Evolutionary conservation across 2,329 filamentous ascomycete species (phyloP).

Genomic region (Microdochium trichocladiopsis): DNA sequence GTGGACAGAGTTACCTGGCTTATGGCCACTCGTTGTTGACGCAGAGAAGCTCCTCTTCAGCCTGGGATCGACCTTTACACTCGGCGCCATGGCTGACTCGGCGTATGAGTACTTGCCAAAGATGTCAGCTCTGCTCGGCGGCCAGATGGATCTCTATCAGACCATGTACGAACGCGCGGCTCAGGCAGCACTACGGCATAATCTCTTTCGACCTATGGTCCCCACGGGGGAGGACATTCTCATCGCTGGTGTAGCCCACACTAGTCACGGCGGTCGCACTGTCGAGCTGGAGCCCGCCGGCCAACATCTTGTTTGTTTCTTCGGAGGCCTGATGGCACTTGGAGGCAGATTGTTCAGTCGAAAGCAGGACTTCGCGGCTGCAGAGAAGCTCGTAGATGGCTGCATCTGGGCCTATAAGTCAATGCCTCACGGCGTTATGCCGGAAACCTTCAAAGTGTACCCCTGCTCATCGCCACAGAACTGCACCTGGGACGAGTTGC

Average conservation of each 20-base stretch:
- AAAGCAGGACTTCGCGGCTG: conserved; percentile 46
- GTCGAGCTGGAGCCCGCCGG: conserved; percentile 20
- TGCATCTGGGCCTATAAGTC: conserved; percentile 56
- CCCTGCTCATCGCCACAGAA: conserved; percentile 26
- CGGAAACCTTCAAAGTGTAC: conserved; percentile 49
- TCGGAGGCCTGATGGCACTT: conserved; percentile 63
- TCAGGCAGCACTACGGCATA: conserved; percentile 48
- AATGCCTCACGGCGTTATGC: conserved; percentile 52
- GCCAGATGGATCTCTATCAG: conserved; percentile 31
- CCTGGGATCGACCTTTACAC: conserved; percentile 22
- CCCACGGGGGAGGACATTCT: conserved; percentile 51
- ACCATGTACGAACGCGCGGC: conserved; percentile 37
- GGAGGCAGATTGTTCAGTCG: conserved; percentile 54
- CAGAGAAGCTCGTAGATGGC: conserved; percentile 51
- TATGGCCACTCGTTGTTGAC: conserved; percentile 65
- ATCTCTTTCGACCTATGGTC: conserved; percentile 62
- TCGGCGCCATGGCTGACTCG: conserved; percentile 29
- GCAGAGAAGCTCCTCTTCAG: conserved; percentile 42
- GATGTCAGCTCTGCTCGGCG: conserved; percentile 59
- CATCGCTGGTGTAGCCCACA: conserved; percentile 45
- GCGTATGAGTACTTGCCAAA: conserved; percentile 54
- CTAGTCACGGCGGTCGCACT: conserved; percentile 14
- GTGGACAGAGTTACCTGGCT: conserved; percentile 58
- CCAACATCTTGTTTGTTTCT: conserved; percentile 64
- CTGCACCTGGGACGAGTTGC: conserved; percentile 17